phyloP scores from a whole-genome alignment of 805 yeast genomes.

The Blastobotrys americana region DNA sequence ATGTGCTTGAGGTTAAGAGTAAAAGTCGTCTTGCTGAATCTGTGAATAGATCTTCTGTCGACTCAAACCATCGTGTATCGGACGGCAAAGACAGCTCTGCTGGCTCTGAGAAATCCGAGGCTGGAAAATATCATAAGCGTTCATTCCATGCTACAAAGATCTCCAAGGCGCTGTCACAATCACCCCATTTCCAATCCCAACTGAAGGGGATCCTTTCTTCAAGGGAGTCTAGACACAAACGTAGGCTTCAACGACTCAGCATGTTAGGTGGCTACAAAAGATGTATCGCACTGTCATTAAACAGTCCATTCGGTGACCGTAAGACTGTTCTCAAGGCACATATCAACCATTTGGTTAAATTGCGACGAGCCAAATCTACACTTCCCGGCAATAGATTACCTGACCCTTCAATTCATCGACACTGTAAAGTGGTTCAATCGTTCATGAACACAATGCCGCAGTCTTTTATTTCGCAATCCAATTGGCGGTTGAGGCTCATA shows the following conservation, averaged over 20 bases:
- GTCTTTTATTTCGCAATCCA: slow-evolving; percentile 18
- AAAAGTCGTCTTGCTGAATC: too few species aligned
- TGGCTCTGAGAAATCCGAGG: not conserved
- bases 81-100: too few species aligned
- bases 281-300: slow-evolving; percentile 4
- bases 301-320: not conserved
- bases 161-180: not conserved
- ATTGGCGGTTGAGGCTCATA: slow-evolving; percentile 28
- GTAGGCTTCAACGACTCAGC: not conserved
- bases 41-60: too few species aligned
- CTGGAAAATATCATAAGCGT: not conserved
- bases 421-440: slow-evolving; percentile 18
- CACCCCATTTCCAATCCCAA: not conserved
- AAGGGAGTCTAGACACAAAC: too few species aligned
- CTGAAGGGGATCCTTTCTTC: too few species aligned
- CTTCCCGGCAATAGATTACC: not conserved
- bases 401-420: slow-evolving; percentile 7
- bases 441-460: slow-evolving; percentile 13
- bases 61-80: too few species aligned
- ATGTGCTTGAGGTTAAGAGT: too few species aligned
- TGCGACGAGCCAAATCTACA: not conserved
- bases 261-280: slow-evolving; percentile 7
- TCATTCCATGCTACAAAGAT: not conserved
- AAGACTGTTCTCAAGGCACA: slow-evolving; percentile 18
- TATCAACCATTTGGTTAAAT: slow-evolving; percentile 13